Evolutionary conservation across 768 basidiomycete genomes (phyloP).

Genomic region (Favolaschia claudopus): DNA sequence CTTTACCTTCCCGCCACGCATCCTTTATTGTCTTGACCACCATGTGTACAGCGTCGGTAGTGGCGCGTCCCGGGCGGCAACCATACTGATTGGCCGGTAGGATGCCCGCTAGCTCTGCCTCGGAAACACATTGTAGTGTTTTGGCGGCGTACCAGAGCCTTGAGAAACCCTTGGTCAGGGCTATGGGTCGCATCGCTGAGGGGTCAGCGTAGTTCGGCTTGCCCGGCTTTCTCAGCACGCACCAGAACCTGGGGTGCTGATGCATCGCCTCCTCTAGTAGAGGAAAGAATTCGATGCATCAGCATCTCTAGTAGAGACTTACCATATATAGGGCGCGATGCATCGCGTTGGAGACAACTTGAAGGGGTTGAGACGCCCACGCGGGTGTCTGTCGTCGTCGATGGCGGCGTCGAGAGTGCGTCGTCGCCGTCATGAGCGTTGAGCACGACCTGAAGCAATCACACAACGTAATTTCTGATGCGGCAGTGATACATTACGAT

Average conservation of each 20-base stretch:
- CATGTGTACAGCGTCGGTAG: slow-evolving; percentile 43
- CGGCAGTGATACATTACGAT: too few relatives aligned
- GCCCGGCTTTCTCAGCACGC: slow-evolving; percentile 44
- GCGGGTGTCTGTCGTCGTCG: too few relatives aligned
- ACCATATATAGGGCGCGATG: too few relatives aligned
- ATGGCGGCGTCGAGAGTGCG: too few relatives aligned
- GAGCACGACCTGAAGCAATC: too few relatives aligned
- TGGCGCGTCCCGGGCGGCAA: slow-evolving; percentile 44
- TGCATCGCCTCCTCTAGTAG: too few relatives aligned
- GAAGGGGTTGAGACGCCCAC: too few relatives aligned
- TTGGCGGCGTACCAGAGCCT: slow-evolving; percentile 13
- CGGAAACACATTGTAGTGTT: slow-evolving; percentile 18
- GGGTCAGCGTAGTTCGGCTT: slow-evolving; percentile 40
- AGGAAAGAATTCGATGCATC: too few relatives aligned
- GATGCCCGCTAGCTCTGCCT: slow-evolving; percentile 39
- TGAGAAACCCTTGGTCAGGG: slow-evolving; percentile 37
- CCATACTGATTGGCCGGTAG: slow-evolving; percentile 48
- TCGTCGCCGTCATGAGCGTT: too few relatives aligned
- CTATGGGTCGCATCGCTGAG: slow-evolving; percentile 46
- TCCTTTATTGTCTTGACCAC: slow-evolving; percentile 43
- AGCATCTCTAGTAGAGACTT: too few relatives aligned
- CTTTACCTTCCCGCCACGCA: slow-evolving; percentile 43
- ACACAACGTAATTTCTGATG: too few relatives aligned
- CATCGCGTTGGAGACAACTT: too few relatives aligned
- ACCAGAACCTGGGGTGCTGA: slow-evolving; percentile 35